A percentile compares a stretch with the other conserved stretches of the same genome.
Evolutionary conservation across 2,329 filamentous ascomycete species (phyloP).

Genomic region (Huntiella bhutanensis): DNA sequence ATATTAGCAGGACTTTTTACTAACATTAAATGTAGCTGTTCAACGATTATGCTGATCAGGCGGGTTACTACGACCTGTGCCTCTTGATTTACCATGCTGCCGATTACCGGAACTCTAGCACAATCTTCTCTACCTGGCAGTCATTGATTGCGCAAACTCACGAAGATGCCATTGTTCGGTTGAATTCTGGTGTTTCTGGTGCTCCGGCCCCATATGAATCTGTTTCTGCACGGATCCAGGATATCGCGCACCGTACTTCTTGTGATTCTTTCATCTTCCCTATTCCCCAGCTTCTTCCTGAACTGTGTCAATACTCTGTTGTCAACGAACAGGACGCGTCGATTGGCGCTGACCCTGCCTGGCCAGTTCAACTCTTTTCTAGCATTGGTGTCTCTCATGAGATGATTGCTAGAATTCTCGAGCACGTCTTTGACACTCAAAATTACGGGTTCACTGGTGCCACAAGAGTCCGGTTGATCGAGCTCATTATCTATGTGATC

Average conservation of each 20-base stretch:
- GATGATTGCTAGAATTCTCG: slow-evolving; percentile 35
- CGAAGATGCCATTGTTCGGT: slow-evolving; percentile 28
- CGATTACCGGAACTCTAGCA: slow-evolving; percentile 72
- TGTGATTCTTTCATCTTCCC: slow-evolving; percentile 50
- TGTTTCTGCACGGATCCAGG: slow-evolving; percentile 43
- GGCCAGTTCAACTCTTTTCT: slow-evolving; percentile 38
- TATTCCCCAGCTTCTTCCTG: slow-evolving; percentile 38
- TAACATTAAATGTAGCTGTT: slow-evolving; percentile 44
- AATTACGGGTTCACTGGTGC: slow-evolving; percentile 38
- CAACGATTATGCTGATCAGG: slow-evolving; percentile 78
- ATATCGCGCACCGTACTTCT: slow-evolving; percentile 44
- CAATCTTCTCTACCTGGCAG: slow-evolving; percentile 71
- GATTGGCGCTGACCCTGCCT: slow-evolving; percentile 35
- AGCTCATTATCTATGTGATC: slow-evolving; percentile 33
- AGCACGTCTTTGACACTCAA: slow-evolving; percentile 38
- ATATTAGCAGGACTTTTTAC: background rate
- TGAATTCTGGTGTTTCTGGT: slow-evolving; percentile 17
- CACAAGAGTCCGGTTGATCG: slow-evolving; percentile 30
- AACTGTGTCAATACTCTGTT: slow-evolving; percentile 43
- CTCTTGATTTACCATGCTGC: slow-evolving; percentile 82
- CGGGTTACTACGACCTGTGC: slow-evolving; percentile 83
- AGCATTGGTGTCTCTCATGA: slow-evolving; percentile 36
- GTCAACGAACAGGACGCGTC: slow-evolving; percentile 38
- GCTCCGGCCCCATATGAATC: slow-evolving; percentile 45
- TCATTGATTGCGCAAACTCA: slow-evolving; percentile 60